Conservation (phyloP, 179 eudicot species). For the Vitellaria paradoxa region DNA sequence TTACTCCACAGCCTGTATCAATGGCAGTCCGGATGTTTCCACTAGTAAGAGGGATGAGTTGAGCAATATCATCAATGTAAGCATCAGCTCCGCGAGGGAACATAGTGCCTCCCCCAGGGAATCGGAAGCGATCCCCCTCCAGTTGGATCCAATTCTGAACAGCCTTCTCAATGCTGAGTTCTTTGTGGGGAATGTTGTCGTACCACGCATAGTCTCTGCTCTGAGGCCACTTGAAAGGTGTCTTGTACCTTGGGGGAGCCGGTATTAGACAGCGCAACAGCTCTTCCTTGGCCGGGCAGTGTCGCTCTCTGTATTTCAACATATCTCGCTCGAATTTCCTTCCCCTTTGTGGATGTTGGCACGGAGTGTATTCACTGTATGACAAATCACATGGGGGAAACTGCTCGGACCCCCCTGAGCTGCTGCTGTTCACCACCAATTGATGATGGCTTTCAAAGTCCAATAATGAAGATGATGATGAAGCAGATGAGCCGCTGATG, state of each 20-base stretch:
- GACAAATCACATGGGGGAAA: conserved; percentile 67
- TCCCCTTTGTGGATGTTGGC: conserved; percentile 65
- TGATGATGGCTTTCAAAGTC: conserved; percentile 85
- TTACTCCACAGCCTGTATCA: conserved; percentile 93
- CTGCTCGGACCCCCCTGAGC: conserved; percentile 23
- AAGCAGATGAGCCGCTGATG: neutral
- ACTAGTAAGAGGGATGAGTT: conserved; percentile 58
- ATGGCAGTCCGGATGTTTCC: conserved; percentile 76
- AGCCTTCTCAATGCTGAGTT: conserved; percentile 90
- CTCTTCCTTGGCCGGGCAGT: conserved; percentile 78
- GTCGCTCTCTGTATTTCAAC: conserved; percentile 80
- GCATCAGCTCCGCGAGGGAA: conserved; percentile 91
- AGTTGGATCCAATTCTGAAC: conserved; percentile 91
- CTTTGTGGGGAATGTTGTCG: conserved; percentile 86
- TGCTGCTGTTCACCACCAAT: conserved; percentile 39
- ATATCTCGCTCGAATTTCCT: conserved; percentile 62
- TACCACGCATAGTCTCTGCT: conserved; percentile 89
- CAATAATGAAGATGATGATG: conserved; percentile 12
- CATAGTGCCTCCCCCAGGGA: conserved; percentile 97
- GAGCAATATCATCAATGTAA: conserved; percentile 76
- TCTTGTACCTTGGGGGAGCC: conserved; percentile 77
- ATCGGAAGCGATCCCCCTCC: conserved; percentile 78
- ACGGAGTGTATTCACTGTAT: conserved; percentile 78
- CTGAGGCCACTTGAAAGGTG: conserved; percentile 91
- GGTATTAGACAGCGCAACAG: conserved; percentile 66